Evolutionary conservation across 31 red algal genomes (phyloP).

Genomic region (Porphyra umbilicalis): DNA sequence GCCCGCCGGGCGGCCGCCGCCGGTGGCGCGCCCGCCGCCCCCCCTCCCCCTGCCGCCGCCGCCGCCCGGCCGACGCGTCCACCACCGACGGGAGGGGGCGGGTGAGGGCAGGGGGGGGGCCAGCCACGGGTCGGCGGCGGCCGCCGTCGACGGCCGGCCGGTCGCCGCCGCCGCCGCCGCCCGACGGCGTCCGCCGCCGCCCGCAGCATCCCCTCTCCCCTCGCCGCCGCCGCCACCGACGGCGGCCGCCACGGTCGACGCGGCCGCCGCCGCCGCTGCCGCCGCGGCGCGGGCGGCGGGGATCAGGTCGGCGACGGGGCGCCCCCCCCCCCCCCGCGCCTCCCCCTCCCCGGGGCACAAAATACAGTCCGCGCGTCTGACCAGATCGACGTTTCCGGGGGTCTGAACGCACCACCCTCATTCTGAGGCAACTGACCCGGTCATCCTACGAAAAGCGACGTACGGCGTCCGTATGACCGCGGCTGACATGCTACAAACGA

Average conservation of each 20-base stretch:
- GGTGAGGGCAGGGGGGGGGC: neutral
- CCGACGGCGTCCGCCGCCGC: neutral
- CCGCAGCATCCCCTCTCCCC: neutral
- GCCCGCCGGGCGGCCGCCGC: neutral
- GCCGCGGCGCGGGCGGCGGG: neutral
- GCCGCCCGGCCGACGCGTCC: neutral
- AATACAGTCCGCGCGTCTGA: too few relatives aligned
- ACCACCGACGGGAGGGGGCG: neutral
- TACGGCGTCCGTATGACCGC: too few relatives aligned
- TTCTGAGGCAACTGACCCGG: too few relatives aligned
- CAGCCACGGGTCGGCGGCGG: neutral
- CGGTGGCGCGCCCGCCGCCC: neutral
- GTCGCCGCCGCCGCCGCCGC: neutral
- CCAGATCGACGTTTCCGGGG: too few relatives aligned
- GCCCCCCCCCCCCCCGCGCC: neutral
- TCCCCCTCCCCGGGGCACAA: too few relatives aligned
- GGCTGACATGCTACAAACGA: too few relatives aligned
- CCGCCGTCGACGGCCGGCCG: neutral
- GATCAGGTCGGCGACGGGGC: neutral
- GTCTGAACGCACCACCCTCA: too few relatives aligned
- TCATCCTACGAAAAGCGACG: too few relatives aligned
- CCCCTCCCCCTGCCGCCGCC: too few relatives aligned
- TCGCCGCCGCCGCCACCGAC: neutral
- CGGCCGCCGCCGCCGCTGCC: neutral
- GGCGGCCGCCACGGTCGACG: neutral